Conservation (phyloP, 164 flowering plant genomes). For the Sedum album region DNA sequence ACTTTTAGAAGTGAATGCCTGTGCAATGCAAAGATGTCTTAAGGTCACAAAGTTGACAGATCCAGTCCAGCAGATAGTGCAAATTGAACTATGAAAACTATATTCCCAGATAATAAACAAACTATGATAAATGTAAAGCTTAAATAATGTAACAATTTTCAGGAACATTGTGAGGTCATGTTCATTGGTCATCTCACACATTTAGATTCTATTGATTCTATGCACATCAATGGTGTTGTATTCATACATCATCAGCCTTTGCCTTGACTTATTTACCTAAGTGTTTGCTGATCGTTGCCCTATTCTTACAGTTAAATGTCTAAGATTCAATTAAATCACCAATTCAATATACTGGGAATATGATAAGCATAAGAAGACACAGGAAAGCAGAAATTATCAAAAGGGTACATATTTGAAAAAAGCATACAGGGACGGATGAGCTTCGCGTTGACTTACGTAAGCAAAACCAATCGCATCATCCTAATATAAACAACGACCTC, state of each 20-base stretch:
- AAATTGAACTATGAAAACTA: background rate
- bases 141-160: background rate
- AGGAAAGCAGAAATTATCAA: slow-evolving; percentile 1
- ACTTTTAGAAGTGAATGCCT: slow-evolving; percentile 74
- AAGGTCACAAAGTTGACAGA: background rate
- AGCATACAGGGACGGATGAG: slow-evolving; percentile 87
- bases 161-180: background rate
- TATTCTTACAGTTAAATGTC: too few relatives aligned
- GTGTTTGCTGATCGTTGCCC: background rate
- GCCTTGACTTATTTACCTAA: background rate
- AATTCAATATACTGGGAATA: background rate
- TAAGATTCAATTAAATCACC: too few relatives aligned
- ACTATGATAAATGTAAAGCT: too few relatives aligned
- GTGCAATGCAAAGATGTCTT: slow-evolving; percentile 20
- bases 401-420: too few relatives aligned
- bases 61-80: background rate
- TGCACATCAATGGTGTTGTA: too few relatives aligned
- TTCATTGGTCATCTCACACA: too few relatives aligned
- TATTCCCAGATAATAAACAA: background rate
- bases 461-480: slow-evolving; percentile 87
- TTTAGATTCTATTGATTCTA: too few relatives aligned
- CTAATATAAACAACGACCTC: slow-evolving; percentile 30
- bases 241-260: background rate
- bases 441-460: slow-evolving; percentile 91
- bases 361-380: background rate